Percentiles rank a stretch among this genome's conserved stretches.
Evolutionary conservation across 176 grass and related monocot genomes (phyloP).

Genomic region (Oryza nivara): DNA sequence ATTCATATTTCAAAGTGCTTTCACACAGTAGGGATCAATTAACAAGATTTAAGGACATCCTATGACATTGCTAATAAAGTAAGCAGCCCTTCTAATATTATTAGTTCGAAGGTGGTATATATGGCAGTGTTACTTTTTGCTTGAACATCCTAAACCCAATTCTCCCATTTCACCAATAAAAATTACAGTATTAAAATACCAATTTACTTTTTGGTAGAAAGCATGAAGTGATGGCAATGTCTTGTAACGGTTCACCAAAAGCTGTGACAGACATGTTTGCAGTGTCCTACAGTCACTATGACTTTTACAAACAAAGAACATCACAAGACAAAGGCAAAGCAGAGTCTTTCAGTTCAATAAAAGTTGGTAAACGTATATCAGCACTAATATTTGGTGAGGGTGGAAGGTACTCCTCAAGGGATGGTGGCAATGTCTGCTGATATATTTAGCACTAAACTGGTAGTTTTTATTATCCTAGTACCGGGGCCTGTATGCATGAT

Average conservation of each 20-base stretch:
- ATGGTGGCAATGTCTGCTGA: slow-evolving; percentile 1
- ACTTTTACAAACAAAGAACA: slow-evolving; percentile 5
- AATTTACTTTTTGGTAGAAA: not conserved
- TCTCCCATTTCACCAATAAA: not conserved
- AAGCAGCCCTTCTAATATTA: not conserved
- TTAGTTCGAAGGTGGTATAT: not conserved
- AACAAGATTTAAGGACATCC: not conserved
- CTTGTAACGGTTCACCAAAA: not conserved
- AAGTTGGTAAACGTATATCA: slow-evolving; percentile 5
- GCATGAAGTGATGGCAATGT: not conserved
- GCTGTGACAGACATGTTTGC: not conserved
- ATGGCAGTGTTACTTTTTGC: not conserved
- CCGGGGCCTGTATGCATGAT: not conserved
- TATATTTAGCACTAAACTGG: slow-evolving; percentile 4
- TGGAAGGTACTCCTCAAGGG: not conserved
- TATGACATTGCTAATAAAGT: not conserved
- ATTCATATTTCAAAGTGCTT: slow-evolving; percentile 3
- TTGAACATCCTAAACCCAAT: not conserved
- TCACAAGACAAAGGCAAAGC: slow-evolving; percentile 24
- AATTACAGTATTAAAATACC: not conserved
- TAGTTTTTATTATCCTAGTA: slow-evolving; percentile 13
- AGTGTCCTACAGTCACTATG: not conserved
- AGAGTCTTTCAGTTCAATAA: not conserved
- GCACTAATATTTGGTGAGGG: slow-evolving; percentile 15
- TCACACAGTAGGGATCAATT: not conserved